These are phyloP conservation scores for Termitomyces sp. DNA, from an alignment of 768 basidiomycete species.

Conservation along the genomic window DNA sequence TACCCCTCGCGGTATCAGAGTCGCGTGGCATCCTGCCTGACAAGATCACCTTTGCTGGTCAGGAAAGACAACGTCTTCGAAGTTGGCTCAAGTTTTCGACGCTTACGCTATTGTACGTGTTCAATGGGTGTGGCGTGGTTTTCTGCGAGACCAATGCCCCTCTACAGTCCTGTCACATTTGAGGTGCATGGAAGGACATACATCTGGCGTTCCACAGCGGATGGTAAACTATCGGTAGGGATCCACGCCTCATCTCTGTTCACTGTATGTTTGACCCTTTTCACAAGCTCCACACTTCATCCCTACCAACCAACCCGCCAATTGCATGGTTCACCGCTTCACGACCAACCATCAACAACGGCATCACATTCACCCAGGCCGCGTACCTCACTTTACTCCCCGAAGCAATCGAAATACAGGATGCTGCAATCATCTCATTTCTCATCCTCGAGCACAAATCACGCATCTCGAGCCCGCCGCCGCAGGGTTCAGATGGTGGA, in stretches of 20 bases:
- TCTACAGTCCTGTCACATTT: slow-evolving; percentile 18
- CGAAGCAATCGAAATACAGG: slow-evolving; percentile 18
- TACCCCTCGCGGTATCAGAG: slow-evolving; percentile 14
- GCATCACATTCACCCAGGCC: slow-evolving; percentile 3
- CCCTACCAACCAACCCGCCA: slow-evolving; percentile 4
- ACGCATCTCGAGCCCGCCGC: slow-evolving; percentile 9
- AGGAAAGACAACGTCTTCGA: slow-evolving; percentile 13
- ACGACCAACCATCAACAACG: slow-evolving; percentile 6
- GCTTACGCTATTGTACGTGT: slow-evolving; percentile 16
- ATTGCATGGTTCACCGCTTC: slow-evolving; percentile 22
- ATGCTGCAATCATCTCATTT: slow-evolving; percentile 17
- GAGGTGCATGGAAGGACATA: slow-evolving; percentile 14
- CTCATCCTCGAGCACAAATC: slow-evolving; percentile 20
- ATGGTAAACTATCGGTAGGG: slow-evolving; percentile 16
- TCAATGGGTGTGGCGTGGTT: neutral
- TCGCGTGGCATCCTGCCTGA: slow-evolving; percentile 17
- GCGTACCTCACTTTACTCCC: slow-evolving; percentile 19
- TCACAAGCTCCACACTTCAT: slow-evolving; percentile 1
- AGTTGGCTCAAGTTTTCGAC: slow-evolving; percentile 18
- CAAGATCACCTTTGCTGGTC: slow-evolving; percentile 17
- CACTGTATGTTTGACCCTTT: neutral
- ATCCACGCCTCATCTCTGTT: neutral
- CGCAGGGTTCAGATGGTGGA: neutral
- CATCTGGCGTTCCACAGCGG: slow-evolving; percentile 16
- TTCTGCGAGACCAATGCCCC: neutral